Evolutionary conservation across 1,284 basidiomycete species (phyloP), one percentile per base, ranked within the genome.

Genomic region (Peniophora sp.): DNA sequence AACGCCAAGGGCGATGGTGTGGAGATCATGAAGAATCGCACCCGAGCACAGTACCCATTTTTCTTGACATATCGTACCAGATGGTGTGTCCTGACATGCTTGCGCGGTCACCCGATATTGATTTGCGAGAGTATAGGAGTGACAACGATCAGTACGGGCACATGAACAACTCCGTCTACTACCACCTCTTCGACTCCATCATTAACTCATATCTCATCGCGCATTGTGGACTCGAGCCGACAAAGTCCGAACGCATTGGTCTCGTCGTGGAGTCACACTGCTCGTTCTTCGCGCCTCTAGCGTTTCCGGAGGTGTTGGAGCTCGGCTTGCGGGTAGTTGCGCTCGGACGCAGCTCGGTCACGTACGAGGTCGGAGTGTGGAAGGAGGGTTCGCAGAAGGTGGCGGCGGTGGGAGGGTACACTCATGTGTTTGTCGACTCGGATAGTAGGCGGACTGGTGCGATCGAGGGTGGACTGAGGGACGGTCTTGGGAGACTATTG

Each of bases 111-210:
- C 23, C 46, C 24, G 17, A 46, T 15, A 12, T 24, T 23, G 23
- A 9, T 35, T 27, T 6, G 12, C 48, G 24, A 66, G 10, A 11
- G 18, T 22, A 24, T 22, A 83, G 86, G 85, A 85, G 77, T 58
- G 87, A 89, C 69, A 89, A 89, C 58, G 87, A 89, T 68, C 85
- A 88, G 58, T 89, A 89, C 60, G 74, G 77, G 6, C 86, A 89
- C 55, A 68, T 88, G 57, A 89, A 89, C 66, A 89, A 89, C 64
- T 74, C 83, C 0, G 67, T 87, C n/a, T 89, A 87, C 64, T 86
- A 87, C 62, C 83, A 85, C 59, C 73, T 87, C 49, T 85, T 88
- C 62, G 86, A 88, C 67, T 85, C 85, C 5, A 69, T 88, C 58
- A 70, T 88, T 63, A 89, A 89, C 62, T 75, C 83, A 5, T 85